Evolutionary conservation across 1,284 basidiomycete genomes (phyloP).

Genomic region (Ustilago loliicola): DNA sequence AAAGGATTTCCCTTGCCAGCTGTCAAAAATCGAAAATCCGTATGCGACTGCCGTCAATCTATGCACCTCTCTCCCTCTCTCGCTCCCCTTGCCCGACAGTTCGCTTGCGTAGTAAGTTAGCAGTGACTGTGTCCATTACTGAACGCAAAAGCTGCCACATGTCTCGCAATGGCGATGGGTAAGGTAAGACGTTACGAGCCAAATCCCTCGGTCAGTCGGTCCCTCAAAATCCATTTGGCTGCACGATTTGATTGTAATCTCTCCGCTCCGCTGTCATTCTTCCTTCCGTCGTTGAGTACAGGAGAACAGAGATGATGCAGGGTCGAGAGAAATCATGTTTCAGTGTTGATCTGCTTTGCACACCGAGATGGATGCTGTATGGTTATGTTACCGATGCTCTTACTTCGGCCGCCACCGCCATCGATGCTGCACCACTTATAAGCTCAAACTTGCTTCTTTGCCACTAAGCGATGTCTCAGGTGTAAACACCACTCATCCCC

Average conservation of each 20-base stretch:
- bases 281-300: neutral
- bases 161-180: neutral
- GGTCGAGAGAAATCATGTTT: neutral
- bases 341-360: constrained; percentile 8
- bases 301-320: neutral
- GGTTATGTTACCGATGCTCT: constrained; percentile 1
- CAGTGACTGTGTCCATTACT: neutral
- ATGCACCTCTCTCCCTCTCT: neutral
- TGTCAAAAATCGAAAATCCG: constrained; percentile 17
- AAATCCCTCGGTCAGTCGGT: neutral
- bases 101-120: no score
- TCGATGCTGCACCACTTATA: constrained; percentile 2
- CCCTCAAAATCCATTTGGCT: neutral
- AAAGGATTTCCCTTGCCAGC: constrained; percentile 14
- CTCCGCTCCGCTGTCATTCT: neutral
- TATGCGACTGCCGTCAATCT: constrained; percentile 1
- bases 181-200: neutral
- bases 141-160: neutral
- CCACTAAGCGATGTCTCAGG: constrained; percentile 11
- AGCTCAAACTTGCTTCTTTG: neutral
- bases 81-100: neutral
- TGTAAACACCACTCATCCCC: constrained; percentile 11
- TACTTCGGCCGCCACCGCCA: neutral
- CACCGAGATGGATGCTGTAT: constrained; percentile 1
- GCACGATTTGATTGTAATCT: neutral